Base-by-base conservation (phyloP, 768 basidiomycete genomes). In the Gyrodon lividus region DNA sequence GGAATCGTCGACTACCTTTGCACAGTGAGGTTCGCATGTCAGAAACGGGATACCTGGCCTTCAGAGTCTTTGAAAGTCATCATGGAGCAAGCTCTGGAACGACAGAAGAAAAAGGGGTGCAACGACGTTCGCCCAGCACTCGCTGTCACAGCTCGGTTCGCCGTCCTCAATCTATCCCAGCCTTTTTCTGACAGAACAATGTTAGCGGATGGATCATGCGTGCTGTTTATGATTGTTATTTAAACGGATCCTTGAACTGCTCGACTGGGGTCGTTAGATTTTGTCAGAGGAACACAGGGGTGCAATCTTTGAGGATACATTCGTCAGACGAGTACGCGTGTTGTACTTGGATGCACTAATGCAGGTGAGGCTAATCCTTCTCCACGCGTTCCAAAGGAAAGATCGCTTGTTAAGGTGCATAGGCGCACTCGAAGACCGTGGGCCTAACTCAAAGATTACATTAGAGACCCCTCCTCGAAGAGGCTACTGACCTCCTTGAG, bases 61-160 rank as follows among this genome's bases (percentile, higher is more conserved):
- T 20, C 26, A 13, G 14, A 50, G 10, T 38, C 54, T 20, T 48
- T 64, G 5, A 49, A 57, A 26, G 20, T 24, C 6, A 43, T 70
- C 7, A 68, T 63, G 6, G 47, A 45, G n/a, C 51, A 59, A 10
- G 68, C 64, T 1, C 52, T 57, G 10, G 46, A 57, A 31, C 60
- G 66, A 10, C 39, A 60, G 17, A 22, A 41, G 5, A 40, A 54
- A 7, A 45, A 60, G 37, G 67, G 67, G 1, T 71, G 69, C 70
- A 51, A 65, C 30, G 35, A 42, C n/a, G 56, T 62, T 14, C 64
- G 68, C 7, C 66, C 63, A 2, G 74, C 76, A 3, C 54, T 78
- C 22, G 35, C 72, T 3, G 55, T 60, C 5, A 77, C 76, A 17
- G 57, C 76, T 34, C 61, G 76, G 76, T 73, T 52, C 10, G 67